A percentile compares a stretch with the other conserved stretches of the same genome.
Evolutionary conservation across 2,329 filamentous ascomycete species (phyloP).

Genomic region (Hypoxylon sp.): DNA sequence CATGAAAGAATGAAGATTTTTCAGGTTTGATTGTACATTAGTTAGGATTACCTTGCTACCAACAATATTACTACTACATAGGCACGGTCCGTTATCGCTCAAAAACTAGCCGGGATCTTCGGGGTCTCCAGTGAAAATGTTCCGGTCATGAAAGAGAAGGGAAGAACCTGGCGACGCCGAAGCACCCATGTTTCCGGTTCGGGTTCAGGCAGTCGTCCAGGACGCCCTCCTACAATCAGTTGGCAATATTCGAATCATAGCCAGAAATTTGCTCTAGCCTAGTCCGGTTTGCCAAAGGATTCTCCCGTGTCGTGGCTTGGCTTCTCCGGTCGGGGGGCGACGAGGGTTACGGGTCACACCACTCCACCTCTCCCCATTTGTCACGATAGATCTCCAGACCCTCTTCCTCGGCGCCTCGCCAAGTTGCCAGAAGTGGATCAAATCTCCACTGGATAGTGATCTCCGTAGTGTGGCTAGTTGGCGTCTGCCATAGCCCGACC

Average conservation of each 20-base stretch:
- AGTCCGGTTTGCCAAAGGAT: constrained; percentile 34
- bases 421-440: constrained; percentile 51
- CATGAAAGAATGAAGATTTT: constrained; percentile 6
- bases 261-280: constrained; percentile 27
- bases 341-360: constrained; percentile 45
- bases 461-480: constrained; percentile 42
- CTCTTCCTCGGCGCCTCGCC: constrained; percentile 44
- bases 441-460: constrained; percentile 45
- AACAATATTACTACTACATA: constrained; percentile 4
- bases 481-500: constrained; percentile 38
- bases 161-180: constrained; percentile 25
- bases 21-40: constrained; percentile 9
- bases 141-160: constrained; percentile 26
- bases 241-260: constrained; percentile 22
- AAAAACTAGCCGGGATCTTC: constrained; percentile 34
- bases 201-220: constrained; percentile 34
- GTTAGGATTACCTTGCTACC: constrained; percentile 12
- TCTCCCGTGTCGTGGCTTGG: constrained; percentile 28
- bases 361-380: constrained; percentile 52
- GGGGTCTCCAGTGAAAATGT: constrained; percentile 38
- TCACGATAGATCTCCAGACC: constrained; percentile 52
- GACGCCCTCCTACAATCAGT: constrained; percentile 25
- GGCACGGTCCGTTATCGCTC: constrained; percentile 35
- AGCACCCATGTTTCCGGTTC: constrained; percentile 27
- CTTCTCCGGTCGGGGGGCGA: constrained; percentile 44